Conservation (phyloP, 495 filamentous ascomycete species). For the Friedmanniomyces endolithicus region DNA sequence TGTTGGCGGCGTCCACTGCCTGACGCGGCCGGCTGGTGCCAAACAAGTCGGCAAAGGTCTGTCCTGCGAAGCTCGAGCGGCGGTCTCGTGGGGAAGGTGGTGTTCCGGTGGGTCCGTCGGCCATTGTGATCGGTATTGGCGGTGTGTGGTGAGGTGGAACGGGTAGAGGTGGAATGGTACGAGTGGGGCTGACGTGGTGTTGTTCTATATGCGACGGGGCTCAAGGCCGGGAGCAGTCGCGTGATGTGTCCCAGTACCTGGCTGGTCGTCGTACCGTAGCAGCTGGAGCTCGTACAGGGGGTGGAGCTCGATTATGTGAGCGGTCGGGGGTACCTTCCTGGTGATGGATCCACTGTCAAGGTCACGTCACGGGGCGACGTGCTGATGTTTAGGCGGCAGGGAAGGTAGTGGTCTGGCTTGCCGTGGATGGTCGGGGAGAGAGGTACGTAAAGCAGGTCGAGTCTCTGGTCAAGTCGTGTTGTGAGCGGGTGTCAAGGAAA, state of each 20-base stretch:
- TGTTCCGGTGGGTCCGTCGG: slow-evolving; percentile 22
- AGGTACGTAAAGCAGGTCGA: background rate
- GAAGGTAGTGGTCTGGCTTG: background rate
- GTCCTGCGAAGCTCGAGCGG: slow-evolving; percentile 29
- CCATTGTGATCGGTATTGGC: slow-evolving; percentile 13
- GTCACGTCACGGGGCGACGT: slow-evolving; percentile 1
- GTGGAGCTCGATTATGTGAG: background rate
- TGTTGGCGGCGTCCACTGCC: background rate
- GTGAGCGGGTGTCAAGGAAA: background rate
- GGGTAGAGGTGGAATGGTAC: background rate
- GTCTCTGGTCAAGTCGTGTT: background rate
- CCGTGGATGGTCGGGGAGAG: background rate
- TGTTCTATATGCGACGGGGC: background rate
- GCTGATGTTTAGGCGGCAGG: background rate
- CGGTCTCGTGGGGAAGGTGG: slow-evolving; percentile 23
- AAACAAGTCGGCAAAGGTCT: slow-evolving; percentile 31
- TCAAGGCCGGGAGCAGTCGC: background rate
- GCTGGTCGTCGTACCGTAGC: background rate
- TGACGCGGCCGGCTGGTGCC: slow-evolving; percentile 10
- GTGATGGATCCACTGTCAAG: background rate
- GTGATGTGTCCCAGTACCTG: slow-evolving; percentile 2
- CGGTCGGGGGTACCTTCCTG: background rate
- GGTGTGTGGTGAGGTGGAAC: background rate
- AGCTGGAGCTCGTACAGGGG: background rate
- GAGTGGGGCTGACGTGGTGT: background rate